These are phyloP conservation scores for Chrysochromulina tobinii DNA, from an alignment of 78 protist species.

Conservation along the genomic window DNA sequence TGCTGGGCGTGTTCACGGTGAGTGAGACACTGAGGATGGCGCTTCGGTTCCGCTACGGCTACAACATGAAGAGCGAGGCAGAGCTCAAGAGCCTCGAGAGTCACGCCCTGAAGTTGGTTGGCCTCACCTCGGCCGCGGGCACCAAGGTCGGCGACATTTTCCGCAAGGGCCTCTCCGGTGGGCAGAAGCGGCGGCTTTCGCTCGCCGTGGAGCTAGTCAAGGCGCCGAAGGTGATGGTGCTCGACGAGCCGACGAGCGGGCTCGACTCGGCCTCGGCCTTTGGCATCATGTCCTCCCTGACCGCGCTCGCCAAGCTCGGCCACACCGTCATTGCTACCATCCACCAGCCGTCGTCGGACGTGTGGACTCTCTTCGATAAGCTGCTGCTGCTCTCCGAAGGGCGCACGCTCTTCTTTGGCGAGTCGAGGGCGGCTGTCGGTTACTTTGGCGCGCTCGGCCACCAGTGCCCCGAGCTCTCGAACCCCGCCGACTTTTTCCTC, in stretches of 20 bases:
- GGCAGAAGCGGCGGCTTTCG: conserved; percentile 64
- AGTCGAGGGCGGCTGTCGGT: background rate
- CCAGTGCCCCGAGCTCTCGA: conserved; percentile 14
- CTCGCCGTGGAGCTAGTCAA: conserved; percentile 68
- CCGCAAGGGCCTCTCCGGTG: conserved; percentile 86
- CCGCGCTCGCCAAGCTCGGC: conserved; percentile 27
- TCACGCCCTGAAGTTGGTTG: conserved; percentile 45
- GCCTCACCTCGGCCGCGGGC: conserved; percentile 59
- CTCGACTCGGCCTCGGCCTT: conserved; percentile 64
- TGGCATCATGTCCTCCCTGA: conserved; percentile 1
- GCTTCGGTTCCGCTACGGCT: conserved; percentile 4
- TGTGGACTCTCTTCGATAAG: conserved; percentile 64
- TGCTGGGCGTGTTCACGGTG: conserved; percentile 75
- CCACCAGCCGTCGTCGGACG: conserved; percentile 81
- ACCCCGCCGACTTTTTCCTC: conserved; percentile 75
- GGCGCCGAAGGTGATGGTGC: conserved; percentile 40
- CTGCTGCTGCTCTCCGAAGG: conserved; percentile 76
- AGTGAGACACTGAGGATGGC: conserved; percentile 56
- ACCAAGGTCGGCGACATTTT: conserved; percentile 76
- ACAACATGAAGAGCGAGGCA: background rate
- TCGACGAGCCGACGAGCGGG: conserved; percentile 80
- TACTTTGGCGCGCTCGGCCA: conserved; percentile 38
- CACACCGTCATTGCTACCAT: conserved; percentile 69
- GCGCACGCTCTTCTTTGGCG: conserved; percentile 41
- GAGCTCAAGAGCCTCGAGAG: background rate